These are phyloP conservation scores for Fragaria iinumae DNA, from an alignment of 306 rosid species.

Conservation along the genomic window DNA sequence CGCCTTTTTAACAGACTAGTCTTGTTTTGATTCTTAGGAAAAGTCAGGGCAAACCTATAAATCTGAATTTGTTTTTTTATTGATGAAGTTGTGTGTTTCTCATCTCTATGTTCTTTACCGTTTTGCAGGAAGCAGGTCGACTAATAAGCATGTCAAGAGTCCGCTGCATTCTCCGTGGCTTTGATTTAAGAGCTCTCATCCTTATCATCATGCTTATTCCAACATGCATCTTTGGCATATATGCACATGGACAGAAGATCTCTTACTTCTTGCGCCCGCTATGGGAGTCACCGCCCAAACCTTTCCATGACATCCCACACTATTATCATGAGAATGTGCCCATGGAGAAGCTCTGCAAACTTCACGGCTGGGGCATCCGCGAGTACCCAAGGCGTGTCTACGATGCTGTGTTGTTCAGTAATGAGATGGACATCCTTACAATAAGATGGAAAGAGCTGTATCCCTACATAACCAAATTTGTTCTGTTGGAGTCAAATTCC, in stretches of 20 bases:
- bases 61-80: neutral
- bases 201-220: slow-evolving; percentile 74
- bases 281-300: slow-evolving; percentile 93
- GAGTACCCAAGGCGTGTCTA: slow-evolving; percentile 93
- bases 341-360: slow-evolving; percentile 84
- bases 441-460: slow-evolving; percentile 90
- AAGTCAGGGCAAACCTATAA: neutral
- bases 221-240: slow-evolving; percentile 62
- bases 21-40: neutral
- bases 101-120: slow-evolving; percentile 1
- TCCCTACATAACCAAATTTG: slow-evolving; percentile 83
- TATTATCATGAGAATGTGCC: slow-evolving; percentile 85
- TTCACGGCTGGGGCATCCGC: slow-evolving; percentile 94
- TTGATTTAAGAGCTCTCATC: slow-evolving; percentile 74
- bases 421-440: slow-evolving; percentile 84
- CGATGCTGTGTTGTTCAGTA: slow-evolving; percentile 95
- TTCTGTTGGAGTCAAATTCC: slow-evolving; percentile 90
- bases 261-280: slow-evolving; percentile 95
- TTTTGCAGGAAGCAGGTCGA: slow-evolving; percentile 76
- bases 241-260: slow-evolving; percentile 92
- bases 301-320: slow-evolving; percentile 80
- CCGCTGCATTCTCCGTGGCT: slow-evolving; percentile 88
- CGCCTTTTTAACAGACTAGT: neutral
- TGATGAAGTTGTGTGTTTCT: slow-evolving; percentile 3
- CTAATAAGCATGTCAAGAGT: slow-evolving; percentile 74